phyloP scores from a whole-genome alignment of 2,329 filamentous ascomycete species.

The Colletotrichum lentis region DNA sequence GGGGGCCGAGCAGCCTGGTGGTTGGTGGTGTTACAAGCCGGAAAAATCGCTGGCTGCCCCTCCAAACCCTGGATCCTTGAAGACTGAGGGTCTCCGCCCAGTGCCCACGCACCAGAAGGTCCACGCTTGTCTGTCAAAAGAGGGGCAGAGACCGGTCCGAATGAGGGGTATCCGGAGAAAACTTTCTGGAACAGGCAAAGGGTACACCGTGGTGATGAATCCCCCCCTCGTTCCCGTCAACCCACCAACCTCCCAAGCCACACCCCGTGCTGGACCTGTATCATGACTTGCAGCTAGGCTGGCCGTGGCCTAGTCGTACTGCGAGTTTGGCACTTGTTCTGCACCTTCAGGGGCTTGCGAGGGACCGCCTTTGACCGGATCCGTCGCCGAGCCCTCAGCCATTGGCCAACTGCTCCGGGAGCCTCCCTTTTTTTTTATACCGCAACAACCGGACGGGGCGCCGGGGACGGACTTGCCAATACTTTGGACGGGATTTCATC shows the following conservation, averaged over 20 bases:
- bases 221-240: conserved; percentile 1
- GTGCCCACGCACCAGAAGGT: not conserved
- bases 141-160: conserved; percentile 7
- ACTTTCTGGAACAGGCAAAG: not conserved
- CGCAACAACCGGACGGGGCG: conserved; percentile 29
- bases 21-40: conserved; percentile 2
- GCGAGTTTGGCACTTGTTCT: conserved; percentile 12
- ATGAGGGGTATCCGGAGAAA: conserved; percentile 15
- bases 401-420: conserved; percentile 18
- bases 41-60: not conserved
- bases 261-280: conserved; percentile 29
- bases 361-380: conserved; percentile 34
- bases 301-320: conserved; percentile 17
- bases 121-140: conserved; percentile 5
- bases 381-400: conserved; percentile 19
- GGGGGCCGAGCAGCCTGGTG: not conserved
- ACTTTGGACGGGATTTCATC: conserved; percentile 19
- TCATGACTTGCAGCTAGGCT: conserved; percentile 36
- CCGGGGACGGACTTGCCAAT: conserved; percentile 21
- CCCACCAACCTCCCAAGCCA: conserved; percentile 15
- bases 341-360: conserved; percentile 31
- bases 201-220: conserved; percentile 11
- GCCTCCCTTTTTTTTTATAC: conserved; percentile 26
- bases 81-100: too few species aligned
- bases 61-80: conserved; percentile 11